Percentiles rank a stretch among this genome's conserved stretches.
phyloP scores from a whole-genome alignment of 805 yeast genomes.

The Candida quercuum region DNA sequence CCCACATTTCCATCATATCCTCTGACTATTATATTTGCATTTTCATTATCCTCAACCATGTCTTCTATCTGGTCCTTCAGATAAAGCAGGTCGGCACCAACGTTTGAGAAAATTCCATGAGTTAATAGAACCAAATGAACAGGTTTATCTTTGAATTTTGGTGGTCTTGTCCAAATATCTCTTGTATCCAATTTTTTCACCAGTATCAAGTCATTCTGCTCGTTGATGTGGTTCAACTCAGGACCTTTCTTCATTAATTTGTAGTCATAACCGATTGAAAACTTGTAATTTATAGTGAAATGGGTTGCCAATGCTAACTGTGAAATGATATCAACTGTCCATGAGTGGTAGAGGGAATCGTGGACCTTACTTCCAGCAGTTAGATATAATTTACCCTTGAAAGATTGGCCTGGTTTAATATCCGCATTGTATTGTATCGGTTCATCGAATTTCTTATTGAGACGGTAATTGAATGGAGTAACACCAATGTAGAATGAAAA shows the following conservation, averaged over 20 bases:
- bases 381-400: constrained; percentile 48
- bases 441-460: constrained; percentile 37
- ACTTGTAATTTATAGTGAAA: constrained; percentile 63
- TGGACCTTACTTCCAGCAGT: constrained; percentile 36
- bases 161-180: constrained; percentile 74
- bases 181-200: constrained; percentile 47
- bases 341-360: constrained; percentile 38
- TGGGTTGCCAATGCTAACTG: constrained; percentile 71
- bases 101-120: constrained; percentile 90
- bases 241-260: constrained; percentile 13
- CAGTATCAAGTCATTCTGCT: constrained; percentile 3
- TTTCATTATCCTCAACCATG: constrained; percentile 10
- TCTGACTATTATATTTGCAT: constrained; percentile 61
- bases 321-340: constrained; percentile 78
- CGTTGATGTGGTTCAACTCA: too few relatives aligned
- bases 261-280: constrained; percentile 48
- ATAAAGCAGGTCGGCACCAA: constrained; percentile 85
- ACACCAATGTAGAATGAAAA: constrained; percentile 81
- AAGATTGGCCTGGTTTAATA: constrained; percentile 68
- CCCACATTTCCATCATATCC: constrained; percentile 84
- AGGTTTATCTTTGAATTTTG: constrained; percentile 43
- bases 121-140: constrained; percentile 81
- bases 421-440: constrained; percentile 42
- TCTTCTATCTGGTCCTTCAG: constrained; percentile 74
- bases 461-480: constrained; percentile 58